phyloP scores from a whole-genome alignment of 2,329 filamentous ascomycete species.

The Ophidiomyces ophidiicola region DNA sequence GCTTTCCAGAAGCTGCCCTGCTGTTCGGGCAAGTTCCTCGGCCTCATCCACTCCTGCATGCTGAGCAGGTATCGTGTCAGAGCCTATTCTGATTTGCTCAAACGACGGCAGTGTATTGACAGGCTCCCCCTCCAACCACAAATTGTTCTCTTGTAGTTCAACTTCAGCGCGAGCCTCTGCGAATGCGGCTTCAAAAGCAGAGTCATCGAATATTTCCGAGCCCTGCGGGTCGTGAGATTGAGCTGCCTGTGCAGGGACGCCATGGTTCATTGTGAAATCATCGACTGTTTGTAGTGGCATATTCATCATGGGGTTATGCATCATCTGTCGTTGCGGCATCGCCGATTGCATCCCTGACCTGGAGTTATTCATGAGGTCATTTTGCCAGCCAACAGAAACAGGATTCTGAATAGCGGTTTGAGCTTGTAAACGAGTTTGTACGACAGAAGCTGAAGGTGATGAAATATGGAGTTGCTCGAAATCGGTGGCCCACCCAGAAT shows the following conservation, averaged over 20 bases:
- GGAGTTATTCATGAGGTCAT: constrained; percentile 43
- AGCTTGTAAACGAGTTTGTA: constrained; percentile 37
- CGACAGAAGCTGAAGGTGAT: constrained; percentile 31
- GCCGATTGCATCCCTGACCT: constrained; percentile 18
- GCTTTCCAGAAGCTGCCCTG: constrained; percentile 55
- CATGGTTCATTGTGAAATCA: background rate
- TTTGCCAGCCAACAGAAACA: constrained; percentile 43
- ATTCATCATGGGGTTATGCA: constrained; percentile 2
- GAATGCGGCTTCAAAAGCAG: constrained; percentile 37
- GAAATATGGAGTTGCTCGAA: constrained; percentile 37
- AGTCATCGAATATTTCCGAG: constrained; percentile 31
- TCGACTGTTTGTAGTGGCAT: constrained; percentile 1
- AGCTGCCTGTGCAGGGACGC: constrained; percentile 6
- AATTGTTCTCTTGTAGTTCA: constrained; percentile 21
- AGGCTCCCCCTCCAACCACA: constrained; percentile 9
- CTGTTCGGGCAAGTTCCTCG: constrained; percentile 60
- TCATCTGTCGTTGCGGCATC: constrained; percentile 7
- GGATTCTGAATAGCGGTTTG: constrained; percentile 25
- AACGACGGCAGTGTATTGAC: constrained; percentile 2
- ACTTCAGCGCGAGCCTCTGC: constrained; percentile 31
- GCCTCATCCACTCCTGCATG: constrained; percentile 36
- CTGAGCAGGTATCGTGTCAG: constrained; percentile 32
- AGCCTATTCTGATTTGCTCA: constrained; percentile 30
- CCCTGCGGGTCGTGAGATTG: constrained; percentile 25
- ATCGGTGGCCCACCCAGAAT: constrained; percentile 34